Percentiles rank a stretch among this genome's conserved stretches.
These are phyloP conservation scores for Flaveria floridana DNA, from an alignment of 140 eudicot genomes.

Conservation along the genomic window DNA sequence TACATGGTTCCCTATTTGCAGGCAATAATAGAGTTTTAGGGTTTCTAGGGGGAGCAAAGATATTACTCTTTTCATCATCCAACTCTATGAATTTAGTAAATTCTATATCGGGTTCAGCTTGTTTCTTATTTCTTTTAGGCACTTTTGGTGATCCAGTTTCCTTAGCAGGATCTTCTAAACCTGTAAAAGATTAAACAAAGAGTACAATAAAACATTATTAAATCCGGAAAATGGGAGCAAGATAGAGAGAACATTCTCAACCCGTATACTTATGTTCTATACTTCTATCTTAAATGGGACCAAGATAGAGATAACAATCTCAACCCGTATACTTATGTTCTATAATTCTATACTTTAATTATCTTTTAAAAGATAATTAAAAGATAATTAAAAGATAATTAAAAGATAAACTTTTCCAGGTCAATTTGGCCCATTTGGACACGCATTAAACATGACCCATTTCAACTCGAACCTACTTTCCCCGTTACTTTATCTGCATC, in stretches of 20 bases:
- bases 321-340: constrained; percentile 2
- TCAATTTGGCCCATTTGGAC: background rate
- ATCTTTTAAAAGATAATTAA: too few relatives aligned
- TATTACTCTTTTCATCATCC: constrained; percentile 38
- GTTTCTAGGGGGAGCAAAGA: constrained; percentile 85
- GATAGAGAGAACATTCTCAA: background rate
- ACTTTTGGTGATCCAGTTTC: constrained; percentile 52
- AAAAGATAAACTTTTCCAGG: constrained; percentile 2
- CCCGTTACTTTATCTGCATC: background rate
- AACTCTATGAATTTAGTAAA: constrained; percentile 54
- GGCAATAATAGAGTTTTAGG: constrained; percentile 67
- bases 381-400: too few relatives aligned
- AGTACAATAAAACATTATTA: constrained; percentile 7
- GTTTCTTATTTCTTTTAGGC: constrained; percentile 58
- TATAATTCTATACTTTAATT: background rate
- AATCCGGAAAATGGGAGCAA: constrained; percentile 9
- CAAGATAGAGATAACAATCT: background rate
- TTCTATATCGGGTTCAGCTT: constrained; percentile 66
- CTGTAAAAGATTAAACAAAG: constrained; percentile 37
- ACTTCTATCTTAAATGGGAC: background rate
- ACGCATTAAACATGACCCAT: background rate
- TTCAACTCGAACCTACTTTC: background rate
- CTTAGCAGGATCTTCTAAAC: constrained; percentile 46
- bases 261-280: background rate
- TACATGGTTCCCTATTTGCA: constrained; percentile 57